A percentile compares a stretch with the other conserved stretches of the same genome.
phyloP scores from a whole-genome alignment of 805 yeast species.

The Saturnispora kantuleensis region DNA sequence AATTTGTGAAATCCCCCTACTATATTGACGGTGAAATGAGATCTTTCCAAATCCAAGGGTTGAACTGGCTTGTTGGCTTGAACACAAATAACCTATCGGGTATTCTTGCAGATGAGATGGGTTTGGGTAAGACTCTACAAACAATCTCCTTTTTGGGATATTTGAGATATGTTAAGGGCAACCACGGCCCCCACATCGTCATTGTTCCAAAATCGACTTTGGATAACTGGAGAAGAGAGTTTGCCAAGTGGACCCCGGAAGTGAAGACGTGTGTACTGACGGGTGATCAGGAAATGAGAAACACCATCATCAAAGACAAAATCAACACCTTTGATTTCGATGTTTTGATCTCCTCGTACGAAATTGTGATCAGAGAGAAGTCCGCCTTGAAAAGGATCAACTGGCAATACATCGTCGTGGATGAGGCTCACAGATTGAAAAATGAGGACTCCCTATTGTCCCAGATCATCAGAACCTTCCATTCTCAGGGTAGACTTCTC shows the following conservation, averaged over 20 bases:
- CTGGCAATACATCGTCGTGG: conserved; percentile 92
- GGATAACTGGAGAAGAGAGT: conserved; percentile 95
- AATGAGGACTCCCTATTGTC: conserved; percentile 89
- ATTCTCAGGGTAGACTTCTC: conserved; percentile 71
- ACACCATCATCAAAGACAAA: conserved; percentile 43
- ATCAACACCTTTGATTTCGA: conserved; percentile 74
- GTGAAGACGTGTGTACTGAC: conserved; percentile 78
- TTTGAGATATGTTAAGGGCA: conserved; percentile 62
- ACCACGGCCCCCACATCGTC: conserved; percentile 85
- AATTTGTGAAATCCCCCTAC: conserved; percentile 53
- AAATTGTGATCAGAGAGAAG: conserved; percentile 88
- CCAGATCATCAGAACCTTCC: conserved; percentile 82
- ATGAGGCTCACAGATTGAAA: conserved; percentile 94
- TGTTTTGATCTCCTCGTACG: conserved; percentile 84
- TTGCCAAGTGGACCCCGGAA: conserved; percentile 92
- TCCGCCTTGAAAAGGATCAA: conserved; percentile 65
- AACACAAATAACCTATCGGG: conserved; percentile 88
- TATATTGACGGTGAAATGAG: conserved; percentile 70
- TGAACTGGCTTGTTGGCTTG: conserved; percentile 86
- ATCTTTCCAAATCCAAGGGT: conserved; percentile 90
- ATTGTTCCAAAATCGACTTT: conserved; percentile 93
- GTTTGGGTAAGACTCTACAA: conserved; percentile 91
- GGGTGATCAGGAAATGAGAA: conserved; percentile 81
- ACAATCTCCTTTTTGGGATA: conserved; percentile 89
- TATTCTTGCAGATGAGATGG: conserved; percentile 97